These are phyloP conservation scores for Aaosphaeria arxii DNA, from an alignment of 2,329 filamentous ascomycete species.

Conservation along the genomic window DNA sequence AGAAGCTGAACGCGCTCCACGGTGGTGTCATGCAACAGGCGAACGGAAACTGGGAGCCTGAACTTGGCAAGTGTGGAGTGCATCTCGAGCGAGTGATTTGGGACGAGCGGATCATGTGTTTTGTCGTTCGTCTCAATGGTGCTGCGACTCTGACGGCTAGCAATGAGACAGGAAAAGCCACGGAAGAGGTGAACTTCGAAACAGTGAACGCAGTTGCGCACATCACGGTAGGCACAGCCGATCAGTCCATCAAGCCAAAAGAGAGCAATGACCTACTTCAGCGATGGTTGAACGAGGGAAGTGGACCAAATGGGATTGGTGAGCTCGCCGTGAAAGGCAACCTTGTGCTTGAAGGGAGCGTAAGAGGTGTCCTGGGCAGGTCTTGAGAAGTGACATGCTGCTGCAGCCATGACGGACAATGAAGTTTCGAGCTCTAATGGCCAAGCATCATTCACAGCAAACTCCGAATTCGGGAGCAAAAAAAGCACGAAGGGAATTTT, in stretches of 20 bases:
- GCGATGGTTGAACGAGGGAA: conserved; percentile 67
- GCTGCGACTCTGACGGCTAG: conserved; percentile 17
- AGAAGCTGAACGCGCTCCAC: conserved; percentile 65
- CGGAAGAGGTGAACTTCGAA: conserved; percentile 52
- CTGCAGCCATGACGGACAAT: too few species aligned
- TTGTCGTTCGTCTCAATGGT: conserved; percentile 65
- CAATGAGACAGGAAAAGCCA: conserved; percentile 18
- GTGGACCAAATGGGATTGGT: conserved; percentile 51
- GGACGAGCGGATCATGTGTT: conserved; percentile 84
- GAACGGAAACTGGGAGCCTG: conserved; percentile 40
- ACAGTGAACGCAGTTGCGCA: conserved; percentile 79
- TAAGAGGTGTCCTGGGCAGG: conserved; percentile 43
- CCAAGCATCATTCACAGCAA: too few species aligned
- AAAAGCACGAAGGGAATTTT: too few species aligned
- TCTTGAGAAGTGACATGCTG: not conserved
- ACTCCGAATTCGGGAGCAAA: too few species aligned
- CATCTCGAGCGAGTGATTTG: conserved; percentile 69
- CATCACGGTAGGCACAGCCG: conserved; percentile 82
- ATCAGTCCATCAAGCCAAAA: conserved; percentile 75
- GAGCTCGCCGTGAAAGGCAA: conserved; percentile 55
- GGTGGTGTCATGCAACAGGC: conserved; percentile 25
- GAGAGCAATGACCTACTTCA: conserved; percentile 86
- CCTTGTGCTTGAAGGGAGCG: conserved; percentile 54
- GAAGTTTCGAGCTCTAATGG: too few species aligned
- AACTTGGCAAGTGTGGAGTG: conserved; percentile 64